These are phyloP conservation scores for Trichomonas tenax DNA, from an alignment of 208 protist genomes.

Conservation along the genomic window DNA sequence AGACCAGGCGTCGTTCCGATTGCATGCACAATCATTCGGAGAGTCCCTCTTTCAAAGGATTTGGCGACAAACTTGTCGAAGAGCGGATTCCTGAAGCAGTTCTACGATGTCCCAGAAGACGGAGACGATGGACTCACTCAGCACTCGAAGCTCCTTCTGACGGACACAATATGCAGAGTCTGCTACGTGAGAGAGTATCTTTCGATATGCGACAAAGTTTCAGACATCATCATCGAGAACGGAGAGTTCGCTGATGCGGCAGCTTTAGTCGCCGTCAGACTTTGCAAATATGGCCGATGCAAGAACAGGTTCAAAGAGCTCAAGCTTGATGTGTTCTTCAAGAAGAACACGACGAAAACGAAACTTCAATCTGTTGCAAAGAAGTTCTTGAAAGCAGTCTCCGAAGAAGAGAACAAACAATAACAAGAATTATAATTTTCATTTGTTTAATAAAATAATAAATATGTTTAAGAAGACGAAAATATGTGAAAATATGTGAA, in stretches of 20 bases:
- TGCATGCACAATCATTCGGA: background rate
- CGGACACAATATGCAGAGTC: background rate
- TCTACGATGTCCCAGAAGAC: background rate
- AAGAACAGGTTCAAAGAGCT: background rate
- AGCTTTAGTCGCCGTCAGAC: too few species aligned
- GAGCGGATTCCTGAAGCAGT: background rate
- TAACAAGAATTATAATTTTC: too few species aligned
- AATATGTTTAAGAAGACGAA: too few species aligned
- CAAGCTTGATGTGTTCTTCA: background rate
- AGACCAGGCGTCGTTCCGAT: background rate
- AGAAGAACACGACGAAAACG: background rate
- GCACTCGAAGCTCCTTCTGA: background rate
- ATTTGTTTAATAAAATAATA: too few species aligned
- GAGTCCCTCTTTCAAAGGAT: background rate
- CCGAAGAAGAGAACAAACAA: background rate
- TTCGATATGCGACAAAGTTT: background rate
- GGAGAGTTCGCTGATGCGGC: background rate
- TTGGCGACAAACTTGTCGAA: background rate
- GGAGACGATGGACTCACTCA: background rate
- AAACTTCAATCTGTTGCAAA: background rate
- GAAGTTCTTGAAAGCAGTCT: background rate
- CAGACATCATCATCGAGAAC: background rate
- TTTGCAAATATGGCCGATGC: background rate
- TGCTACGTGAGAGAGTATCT: background rate
- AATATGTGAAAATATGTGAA: too few species aligned